Conservation (phyloP, 2,329 filamentous ascomycete species). For the Sporothrix euskadiensis region DNA sequence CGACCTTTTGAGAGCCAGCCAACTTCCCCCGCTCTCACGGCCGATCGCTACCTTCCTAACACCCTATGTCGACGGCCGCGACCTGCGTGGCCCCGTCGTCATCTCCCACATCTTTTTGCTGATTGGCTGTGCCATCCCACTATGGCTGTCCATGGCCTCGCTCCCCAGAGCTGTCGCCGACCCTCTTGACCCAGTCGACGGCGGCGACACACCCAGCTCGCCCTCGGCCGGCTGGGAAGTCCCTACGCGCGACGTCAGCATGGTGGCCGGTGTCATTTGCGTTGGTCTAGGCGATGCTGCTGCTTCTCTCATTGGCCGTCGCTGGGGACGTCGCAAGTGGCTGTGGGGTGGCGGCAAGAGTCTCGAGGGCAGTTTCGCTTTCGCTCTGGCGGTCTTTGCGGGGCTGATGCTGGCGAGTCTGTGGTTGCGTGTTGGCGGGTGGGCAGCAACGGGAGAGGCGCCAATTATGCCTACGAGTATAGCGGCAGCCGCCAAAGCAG, state of each 20-base stretch:
- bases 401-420: constrained; percentile 69
- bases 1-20: constrained; percentile 84
- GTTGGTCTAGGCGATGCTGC: constrained; percentile 95
- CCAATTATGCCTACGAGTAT: not conserved
- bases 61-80: constrained; percentile 91
- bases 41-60: constrained; percentile 84
- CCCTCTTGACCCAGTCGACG: not conserved
- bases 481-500: not conserved
- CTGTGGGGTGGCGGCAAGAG: constrained; percentile 96
- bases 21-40: constrained; percentile 84
- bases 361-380: constrained; percentile 81
- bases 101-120: constrained; percentile 95
- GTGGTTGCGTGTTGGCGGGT: constrained; percentile 78
- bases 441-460: constrained; percentile 63
- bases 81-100: constrained; percentile 90
- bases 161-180: constrained; percentile 50
- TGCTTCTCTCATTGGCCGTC: constrained; percentile 82
- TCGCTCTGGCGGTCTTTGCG: constrained; percentile 73
- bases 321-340: constrained; percentile 88
- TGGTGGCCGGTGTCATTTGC: constrained; percentile 90
- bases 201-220: not conserved
- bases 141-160: constrained; percentile 83
- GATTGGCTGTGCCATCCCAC: constrained; percentile 89
- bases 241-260: constrained; percentile 71
- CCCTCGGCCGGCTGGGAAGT: constrained; percentile 64